Evolutionary conservation across 75 land plant genomes (phyloP).

Genomic region (Cunninghamia lanceolata): DNA sequence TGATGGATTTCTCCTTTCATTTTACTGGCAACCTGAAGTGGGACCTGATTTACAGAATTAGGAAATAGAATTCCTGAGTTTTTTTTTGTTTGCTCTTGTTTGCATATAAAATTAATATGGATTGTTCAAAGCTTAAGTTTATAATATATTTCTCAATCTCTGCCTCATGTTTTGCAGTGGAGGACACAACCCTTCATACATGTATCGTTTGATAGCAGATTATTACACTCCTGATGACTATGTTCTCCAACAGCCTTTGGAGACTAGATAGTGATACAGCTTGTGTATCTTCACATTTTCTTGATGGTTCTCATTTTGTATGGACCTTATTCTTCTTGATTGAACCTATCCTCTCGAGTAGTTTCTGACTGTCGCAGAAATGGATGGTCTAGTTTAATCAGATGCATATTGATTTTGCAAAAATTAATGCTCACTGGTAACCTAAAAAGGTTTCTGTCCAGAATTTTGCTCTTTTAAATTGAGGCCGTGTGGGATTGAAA

Average conservation of each 20-base stretch:
- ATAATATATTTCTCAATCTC: not conserved
- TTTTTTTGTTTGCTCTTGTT: not conserved
- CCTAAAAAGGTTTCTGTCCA: not conserved
- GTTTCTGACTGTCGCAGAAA: not conserved
- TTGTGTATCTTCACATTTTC: not conserved
- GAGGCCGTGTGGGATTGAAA: not conserved
- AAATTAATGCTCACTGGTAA: not conserved
- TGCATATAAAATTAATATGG: not conserved
- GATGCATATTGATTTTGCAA: not conserved
- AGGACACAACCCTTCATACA: conserved; percentile 95
- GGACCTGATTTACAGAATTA: not conserved
- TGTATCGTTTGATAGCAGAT: conserved; percentile 95
- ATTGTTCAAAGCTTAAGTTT: not conserved
- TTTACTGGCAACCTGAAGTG: not conserved
- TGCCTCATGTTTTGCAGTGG: conserved; percentile 57
- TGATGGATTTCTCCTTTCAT: not conserved
- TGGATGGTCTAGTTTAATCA: not conserved
- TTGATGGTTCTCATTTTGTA: not conserved
- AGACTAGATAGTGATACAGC: conserved; percentile 1
- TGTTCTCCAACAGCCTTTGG: conserved; percentile 46
- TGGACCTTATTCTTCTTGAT: not conserved
- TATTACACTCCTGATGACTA: conserved; percentile 94
- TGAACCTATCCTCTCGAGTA: not conserved
- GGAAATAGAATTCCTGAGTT: conserved; percentile 1
- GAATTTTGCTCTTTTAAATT: not conserved